Percentiles rank a stretch among this genome's conserved stretches.
phyloP scores from a whole-genome alignment of 1,284 basidiomycete species.

The Apiotrichum sp. region DNA sequence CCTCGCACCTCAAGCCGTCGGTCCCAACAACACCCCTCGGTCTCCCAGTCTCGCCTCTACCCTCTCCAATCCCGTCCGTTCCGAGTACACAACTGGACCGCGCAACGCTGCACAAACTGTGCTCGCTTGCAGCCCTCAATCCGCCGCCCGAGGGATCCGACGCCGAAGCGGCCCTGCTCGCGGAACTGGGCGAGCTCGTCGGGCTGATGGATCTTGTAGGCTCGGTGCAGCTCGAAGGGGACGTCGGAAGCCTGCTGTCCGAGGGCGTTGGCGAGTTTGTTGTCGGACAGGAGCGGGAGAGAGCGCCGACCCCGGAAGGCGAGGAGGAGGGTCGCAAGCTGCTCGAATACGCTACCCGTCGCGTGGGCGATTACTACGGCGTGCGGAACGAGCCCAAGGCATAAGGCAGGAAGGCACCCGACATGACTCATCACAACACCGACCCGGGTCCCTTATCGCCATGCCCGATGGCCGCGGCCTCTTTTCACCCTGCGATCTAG shows the following conservation, averaged over 20 bases:
- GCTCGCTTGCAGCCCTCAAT: conserved; percentile 14
- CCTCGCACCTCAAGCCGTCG: conserved; percentile 3
- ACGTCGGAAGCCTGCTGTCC: conserved; percentile 9
- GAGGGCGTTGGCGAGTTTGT: conserved; percentile 11
- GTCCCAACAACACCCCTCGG: conserved; percentile 6
- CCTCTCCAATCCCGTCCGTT: conserved; percentile 7
- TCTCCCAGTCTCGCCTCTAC: conserved; percentile 9
- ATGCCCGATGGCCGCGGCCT: too few relatives aligned
- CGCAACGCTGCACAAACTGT: conserved; percentile 10
- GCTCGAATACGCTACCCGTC: conserved; percentile 13
- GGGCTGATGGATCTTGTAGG: conserved; percentile 22
- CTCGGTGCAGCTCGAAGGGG: conserved; percentile 10
- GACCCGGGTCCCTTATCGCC: too few relatives aligned
- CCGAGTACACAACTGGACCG: conserved; percentile 3
- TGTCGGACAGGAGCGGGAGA: neutral
- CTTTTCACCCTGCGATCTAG: too few relatives aligned
- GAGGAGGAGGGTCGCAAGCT: conserved; percentile 8
- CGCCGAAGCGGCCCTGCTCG: conserved; percentile 11
- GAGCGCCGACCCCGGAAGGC: neutral
- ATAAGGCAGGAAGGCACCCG: too few relatives aligned
- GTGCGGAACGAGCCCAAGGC: conserved; percentile 7
- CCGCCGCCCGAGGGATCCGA: conserved; percentile 9
- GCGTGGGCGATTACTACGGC: conserved; percentile 20
- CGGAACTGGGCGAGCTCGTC: conserved; percentile 17
- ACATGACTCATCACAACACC: too few relatives aligned